Evolutionary conservation across 208 protist species (phyloP), one percentile per base, ranked within the genome.

Genomic region (Spongospora subterranea): DNA sequence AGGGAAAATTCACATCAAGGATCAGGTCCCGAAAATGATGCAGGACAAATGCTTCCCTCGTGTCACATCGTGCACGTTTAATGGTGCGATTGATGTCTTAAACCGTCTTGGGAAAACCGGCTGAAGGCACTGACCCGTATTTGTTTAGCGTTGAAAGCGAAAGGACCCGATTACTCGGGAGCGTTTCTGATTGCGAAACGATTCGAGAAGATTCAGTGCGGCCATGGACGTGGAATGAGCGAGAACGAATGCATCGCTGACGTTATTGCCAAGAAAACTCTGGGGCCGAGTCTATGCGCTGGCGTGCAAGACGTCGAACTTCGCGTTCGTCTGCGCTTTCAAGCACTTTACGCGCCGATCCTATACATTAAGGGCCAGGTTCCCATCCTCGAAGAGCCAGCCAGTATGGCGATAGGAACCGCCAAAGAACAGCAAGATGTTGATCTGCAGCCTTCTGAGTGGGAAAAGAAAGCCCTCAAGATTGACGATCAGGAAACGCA

Each of bases 1-100:
- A 6, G 71, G 71, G 17, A 82, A 82, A 43, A 82, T 82, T n/a
- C 71, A 82, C 71, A 35, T 82, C 13, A 82, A 82, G n/a, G 71
- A 82, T 6, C 71, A 82, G n/a, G 35, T 82, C 6, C 71, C 71
- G 17, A 82, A 82, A 43, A 45, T 82, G 6, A 6, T 82, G 17
- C 71, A 82, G 71, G 71, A 82, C n/a, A 82, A n/a, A 43, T 82
- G 71, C 71, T 82, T 39, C 71, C 71, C 71, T 35, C 71, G 71
- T 40, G 71, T 82, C 35, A 45, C 71, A 82, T 6, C 17, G 35
- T 82, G 71, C 71, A 82, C 71, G 17, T 40, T 82, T 35, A 6
- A 82, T n/a, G 40, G 71, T 82, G 29, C 54, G n/a, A 43, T 82
- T 82, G 35, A 43, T 82, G 6, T 6, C 40, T 82, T n/a, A 20